Conservation (phyloP, 2,329 filamentous ascomycete genomes). For the Colletotrichum costaricense region DNA sequence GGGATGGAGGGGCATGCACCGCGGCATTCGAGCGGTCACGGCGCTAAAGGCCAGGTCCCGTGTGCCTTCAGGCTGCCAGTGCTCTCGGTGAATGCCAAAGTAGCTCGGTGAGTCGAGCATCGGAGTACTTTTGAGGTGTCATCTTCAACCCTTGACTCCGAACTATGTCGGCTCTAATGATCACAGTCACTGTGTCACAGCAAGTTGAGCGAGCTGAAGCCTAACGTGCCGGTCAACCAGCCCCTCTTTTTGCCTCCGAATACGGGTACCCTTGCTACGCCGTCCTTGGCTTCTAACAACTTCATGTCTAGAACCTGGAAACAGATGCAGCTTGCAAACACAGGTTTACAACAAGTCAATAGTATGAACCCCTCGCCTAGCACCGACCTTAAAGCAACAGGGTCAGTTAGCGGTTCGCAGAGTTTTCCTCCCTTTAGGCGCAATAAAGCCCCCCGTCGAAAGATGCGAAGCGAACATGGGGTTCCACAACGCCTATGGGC, state of each 20-base stretch:
- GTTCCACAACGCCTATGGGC: not conserved
- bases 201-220: not conserved
- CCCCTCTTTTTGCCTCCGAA: not conserved
- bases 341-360: not conserved
- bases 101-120: not conserved
- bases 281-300: not conserved
- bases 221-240: not conserved
- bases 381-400: not conserved
- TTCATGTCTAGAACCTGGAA: not conserved
- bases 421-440: not conserved
- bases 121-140: not conserved
- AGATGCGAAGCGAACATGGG: not conserved
- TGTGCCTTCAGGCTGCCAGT: not conserved
- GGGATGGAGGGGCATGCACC: not conserved
- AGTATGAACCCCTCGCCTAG: not conserved
- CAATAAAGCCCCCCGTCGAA: not conserved
- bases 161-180: not conserved
- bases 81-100: not conserved
- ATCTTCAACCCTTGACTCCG: not conserved
- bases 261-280: not conserved
- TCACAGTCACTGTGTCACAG: not conserved
- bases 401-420: not conserved
- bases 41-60: not conserved
- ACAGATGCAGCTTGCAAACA: not conserved
- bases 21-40: not conserved